Evolutionary conservation across 2,329 filamentous ascomycete species (phyloP), one percentile per base, ranked within the genome.

Genomic region (Volutella citrinella): DNA sequence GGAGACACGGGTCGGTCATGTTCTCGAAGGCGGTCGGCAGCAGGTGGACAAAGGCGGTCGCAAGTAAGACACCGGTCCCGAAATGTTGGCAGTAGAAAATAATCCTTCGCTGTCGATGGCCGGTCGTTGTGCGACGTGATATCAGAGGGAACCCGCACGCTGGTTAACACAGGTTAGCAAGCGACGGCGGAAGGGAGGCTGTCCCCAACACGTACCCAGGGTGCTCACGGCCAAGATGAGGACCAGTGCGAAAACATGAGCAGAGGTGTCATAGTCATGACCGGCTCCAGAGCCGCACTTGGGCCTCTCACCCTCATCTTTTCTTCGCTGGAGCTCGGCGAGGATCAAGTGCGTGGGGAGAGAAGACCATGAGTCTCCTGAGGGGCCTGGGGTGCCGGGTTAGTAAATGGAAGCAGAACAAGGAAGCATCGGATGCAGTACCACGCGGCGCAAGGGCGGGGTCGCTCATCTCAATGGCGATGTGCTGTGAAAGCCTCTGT

Each of bases 1-100:
- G 86, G 0, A 95, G 77, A 51, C 82, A 86, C 26, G 81, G 81
- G 43, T 84, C 76, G 45, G 74, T 82, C 14, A 84, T 66, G 24
- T 79, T 82, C 38, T 70, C 60, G 50, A 86, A 86, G 1, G 82
- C 81, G 17, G 77, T 85, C 34, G 78, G 81, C 5, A 84, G 72
- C 10, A 84, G 69, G 63, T 91, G 86, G 17, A 91, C 85, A 53
- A 93, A 93, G 35, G 87, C 86, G 2, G 87, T 93, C 10, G 87
- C 86, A 42, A 93, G 82, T n/a, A 93, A 69, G 14, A 93, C 87
- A 39, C 87, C 87, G 2, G 87, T 93, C 53, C 87, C 84, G 46
- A 87, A 84, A 63, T 88, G 84, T 45, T 84, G 78, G 51, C 79
- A 81, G 43, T 81, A 66, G 56, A 84, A 83, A 43, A 84, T 71